phyloP scores from a whole-genome alignment of 352 stramenopile species.

The Phytophthora niederhauseri region DNA sequence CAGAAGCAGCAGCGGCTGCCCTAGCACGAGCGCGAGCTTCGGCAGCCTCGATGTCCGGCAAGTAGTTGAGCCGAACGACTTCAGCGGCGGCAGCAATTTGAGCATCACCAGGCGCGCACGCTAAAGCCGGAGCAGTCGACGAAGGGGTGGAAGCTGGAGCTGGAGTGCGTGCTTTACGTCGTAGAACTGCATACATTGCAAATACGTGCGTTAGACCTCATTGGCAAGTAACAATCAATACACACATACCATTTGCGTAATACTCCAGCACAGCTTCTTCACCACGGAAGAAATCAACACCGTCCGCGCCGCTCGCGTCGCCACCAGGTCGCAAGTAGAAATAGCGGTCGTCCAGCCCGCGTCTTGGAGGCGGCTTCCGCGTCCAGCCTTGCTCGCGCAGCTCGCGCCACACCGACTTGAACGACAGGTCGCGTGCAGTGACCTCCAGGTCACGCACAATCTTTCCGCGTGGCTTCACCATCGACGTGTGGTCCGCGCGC shows the following conservation, averaged over 20 bases:
- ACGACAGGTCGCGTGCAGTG: neutral
- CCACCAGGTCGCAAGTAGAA: conserved; percentile 1
- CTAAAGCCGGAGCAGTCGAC: neutral
- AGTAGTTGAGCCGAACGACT: conserved; percentile 1
- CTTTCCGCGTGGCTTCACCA: neutral
- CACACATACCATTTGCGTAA: conserved; percentile 12
- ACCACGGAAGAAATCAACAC: conserved; percentile 6
- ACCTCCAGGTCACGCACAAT: conserved; percentile 3
- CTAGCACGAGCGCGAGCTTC: neutral
- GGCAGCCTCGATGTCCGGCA: neutral
- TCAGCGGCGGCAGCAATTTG: conserved; percentile 12
- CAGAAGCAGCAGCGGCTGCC: neutral
- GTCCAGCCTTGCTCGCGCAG: conserved; percentile 5
- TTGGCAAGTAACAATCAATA: neutral
- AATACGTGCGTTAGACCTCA: neutral
- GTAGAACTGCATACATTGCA: neutral
- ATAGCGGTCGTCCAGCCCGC: conserved; percentile 11
- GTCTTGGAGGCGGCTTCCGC: conserved; percentile 2
- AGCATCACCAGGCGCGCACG: neutral
- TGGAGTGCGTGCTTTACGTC: neutral
- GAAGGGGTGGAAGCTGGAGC: neutral
- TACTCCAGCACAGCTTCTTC: conserved; percentile 16
- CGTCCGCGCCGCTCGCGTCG: neutral
- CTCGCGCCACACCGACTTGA: conserved; percentile 13
- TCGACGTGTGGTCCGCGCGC: neutral